These are phyloP conservation scores for Grosmannia penicillata DNA, from an alignment of 2,329 filamentous ascomycete species.

Conservation along the genomic window DNA sequence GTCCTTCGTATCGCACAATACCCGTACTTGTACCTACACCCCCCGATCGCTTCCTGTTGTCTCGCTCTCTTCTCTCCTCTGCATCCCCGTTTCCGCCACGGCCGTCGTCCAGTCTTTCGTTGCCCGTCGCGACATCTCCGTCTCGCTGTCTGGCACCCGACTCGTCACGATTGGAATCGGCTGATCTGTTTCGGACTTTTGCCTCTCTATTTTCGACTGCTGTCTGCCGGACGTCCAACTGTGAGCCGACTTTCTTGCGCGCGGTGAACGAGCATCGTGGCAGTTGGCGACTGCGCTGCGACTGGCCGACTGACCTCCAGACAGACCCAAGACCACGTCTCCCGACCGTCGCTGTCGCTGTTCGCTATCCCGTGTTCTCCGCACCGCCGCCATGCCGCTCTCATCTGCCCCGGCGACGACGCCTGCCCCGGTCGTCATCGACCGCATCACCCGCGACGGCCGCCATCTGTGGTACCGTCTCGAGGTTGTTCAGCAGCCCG, in stretches of 20 bases:
- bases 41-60: neutral
- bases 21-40: neutral
- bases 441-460: constrained; percentile 56
- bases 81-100: neutral
- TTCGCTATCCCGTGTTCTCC: too few relatives aligned
- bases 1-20: too few relatives aligned
- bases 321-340: too few relatives aligned
- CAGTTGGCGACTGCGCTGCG: too few relatives aligned
- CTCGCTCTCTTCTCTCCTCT: neutral
- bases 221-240: too few relatives aligned
- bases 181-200: too few relatives aligned
- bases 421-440: constrained; percentile 15
- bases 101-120: neutral
- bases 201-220: too few relatives aligned
- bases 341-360: too few relatives aligned
- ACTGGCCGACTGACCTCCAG: too few relatives aligned
- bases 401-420: constrained; percentile 11
- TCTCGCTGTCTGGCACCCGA: neutral
- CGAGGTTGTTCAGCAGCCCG: constrained; percentile 82
- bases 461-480: constrained; percentile 68
- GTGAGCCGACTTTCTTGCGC: too few relatives aligned
- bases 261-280: too few relatives aligned
- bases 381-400: constrained; percentile 4
- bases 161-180: neutral
- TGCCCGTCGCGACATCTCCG: neutral